phyloP scores from a whole-genome alignment of 176 grass and related monocot genomes.

The Tillandsia fasciculata region DNA sequence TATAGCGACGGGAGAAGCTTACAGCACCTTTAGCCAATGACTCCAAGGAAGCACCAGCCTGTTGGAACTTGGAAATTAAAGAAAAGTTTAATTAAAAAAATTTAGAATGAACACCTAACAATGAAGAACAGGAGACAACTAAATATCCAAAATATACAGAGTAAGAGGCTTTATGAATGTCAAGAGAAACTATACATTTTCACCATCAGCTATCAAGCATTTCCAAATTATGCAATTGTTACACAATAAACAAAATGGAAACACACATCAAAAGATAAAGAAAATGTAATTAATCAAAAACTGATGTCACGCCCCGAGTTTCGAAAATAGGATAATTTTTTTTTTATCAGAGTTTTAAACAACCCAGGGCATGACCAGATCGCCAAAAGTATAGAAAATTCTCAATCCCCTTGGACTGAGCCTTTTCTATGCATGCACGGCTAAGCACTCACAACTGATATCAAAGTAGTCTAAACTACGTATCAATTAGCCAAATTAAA shows the following conservation, averaged over 20 bases:
- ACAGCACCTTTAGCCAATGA: constrained; percentile 54
- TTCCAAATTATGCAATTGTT: neutral
- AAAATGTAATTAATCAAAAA: neutral
- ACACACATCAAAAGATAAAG: neutral
- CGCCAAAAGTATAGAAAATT: too few species aligned
- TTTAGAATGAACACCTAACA: neutral
- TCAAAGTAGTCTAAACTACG: too few species aligned
- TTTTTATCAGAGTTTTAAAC: too few species aligned
- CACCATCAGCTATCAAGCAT: neutral
- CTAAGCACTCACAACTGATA: too few species aligned
- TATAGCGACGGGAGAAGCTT: constrained; percentile 32
- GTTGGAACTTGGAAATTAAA: constrained; percentile 7
- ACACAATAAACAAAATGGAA: neutral
- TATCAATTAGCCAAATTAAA: too few species aligned
- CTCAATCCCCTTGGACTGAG: too few species aligned
- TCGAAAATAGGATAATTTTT: too few species aligned
- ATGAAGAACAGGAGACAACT: neutral
- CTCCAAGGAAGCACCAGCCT: constrained; percentile 50
- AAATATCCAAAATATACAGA: neutral
- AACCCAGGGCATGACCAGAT: too few species aligned
- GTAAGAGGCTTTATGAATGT: neutral
- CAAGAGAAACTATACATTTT: neutral
- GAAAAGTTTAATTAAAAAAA: neutral
- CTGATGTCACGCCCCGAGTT: too few species aligned
- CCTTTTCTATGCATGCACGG: too few species aligned